Evolutionary conservation across 139 green algal genomes (phyloP), one percentile per base, ranked within the genome.

Genomic region (Haematococcus sp.): DNA sequence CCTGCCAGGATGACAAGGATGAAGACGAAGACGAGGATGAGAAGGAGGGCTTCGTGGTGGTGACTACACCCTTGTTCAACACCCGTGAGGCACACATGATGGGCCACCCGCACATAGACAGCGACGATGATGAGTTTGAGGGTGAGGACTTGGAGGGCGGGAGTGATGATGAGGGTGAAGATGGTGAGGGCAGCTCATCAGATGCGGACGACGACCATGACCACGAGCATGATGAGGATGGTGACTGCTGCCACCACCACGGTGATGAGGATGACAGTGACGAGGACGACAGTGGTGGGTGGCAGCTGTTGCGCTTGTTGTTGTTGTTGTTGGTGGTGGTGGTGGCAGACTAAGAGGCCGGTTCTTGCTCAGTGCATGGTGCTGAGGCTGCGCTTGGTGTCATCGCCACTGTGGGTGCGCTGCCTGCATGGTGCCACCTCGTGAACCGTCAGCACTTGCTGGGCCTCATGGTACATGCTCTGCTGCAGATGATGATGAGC

Each of bases 21-120:
- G 55, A 67, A 31, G 68, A 55, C 16, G 68, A 66, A 52, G 54
- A 55, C 5, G 11, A 17, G 28, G 64, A 68, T 54, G 65, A 79
- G 30, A 43, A 25, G 44, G 25, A 19, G 44, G 27, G 19, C 20
- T 43, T 4, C 60, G 27, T 60, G n/a, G 11, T 63, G 7, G 40
- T 49, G 40, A 49, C 40, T 11, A 49, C 40, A 11, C 40, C 40
- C 11, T 11, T 49, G 40, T 49, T 49, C 40, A 49, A 49, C 40
- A 11, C 7, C 40, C 40, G 40, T 7, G 40, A 49, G 40, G 11
- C 11, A 11, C 40, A 49, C 40, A 49, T 49, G 40, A 49, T 49
- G 7, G 40, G 40, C 40, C 40, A 49, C 11, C 11, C 40, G 11
- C 40, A 49, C 40, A 11, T 7, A 11, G 40, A 49, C 40, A 11